Evolutionary conservation across 352 stramenopile species (phyloP), one percentile per base, ranked within the genome.

Genomic region (Globisporangium middletonii): DNA sequence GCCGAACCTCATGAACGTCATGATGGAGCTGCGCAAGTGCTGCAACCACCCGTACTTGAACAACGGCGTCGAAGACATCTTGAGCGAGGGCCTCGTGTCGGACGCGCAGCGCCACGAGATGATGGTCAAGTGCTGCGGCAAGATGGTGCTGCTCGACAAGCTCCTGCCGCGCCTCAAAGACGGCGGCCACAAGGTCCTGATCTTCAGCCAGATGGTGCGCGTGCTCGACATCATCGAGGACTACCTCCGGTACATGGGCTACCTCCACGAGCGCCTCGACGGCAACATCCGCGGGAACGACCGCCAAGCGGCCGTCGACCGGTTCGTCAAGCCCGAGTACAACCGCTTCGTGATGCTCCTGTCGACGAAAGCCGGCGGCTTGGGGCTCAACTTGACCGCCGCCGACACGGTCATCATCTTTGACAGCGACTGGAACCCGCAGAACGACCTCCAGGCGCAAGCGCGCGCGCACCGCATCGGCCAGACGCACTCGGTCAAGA

Each of bases 211-310:
- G 76, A 96, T 97, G 85, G 97, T 98, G 48, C 97, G 97, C 41
- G 99, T 99, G 69, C 75, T 99, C 50, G 96, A 99, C 70, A 97
- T 99, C 37, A 94, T 99, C 23, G 96, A 99, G 65, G 97, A 99
- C 65, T 99, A 99, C 73, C 71, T 99, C 30, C 73, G 88, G 30
- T 88, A 86, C 50, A 83, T 94, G 33, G 82, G 86, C 3, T 95
- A 99, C 67, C 72, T 95, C 26, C 98, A 95, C 78, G 97, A 99
- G 65, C 85, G 97, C 15, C 94, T 99, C 59, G 98, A 99, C 72
- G 98, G 84, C 33, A 97, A 96, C 56, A 98, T 99, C 56, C 97
- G 85, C 50, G 86, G 86, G 15, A 94, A 94, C 54, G 86, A 95
- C 48, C 83, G 87, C 1, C 85, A 96, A 64, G 82, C 84, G 26